A percentile compares a stretch with the other conserved stretches of the same genome.
Conservation (phyloP, 805 yeast genomes). For the Jamesozyma spencerorum region DNA sequence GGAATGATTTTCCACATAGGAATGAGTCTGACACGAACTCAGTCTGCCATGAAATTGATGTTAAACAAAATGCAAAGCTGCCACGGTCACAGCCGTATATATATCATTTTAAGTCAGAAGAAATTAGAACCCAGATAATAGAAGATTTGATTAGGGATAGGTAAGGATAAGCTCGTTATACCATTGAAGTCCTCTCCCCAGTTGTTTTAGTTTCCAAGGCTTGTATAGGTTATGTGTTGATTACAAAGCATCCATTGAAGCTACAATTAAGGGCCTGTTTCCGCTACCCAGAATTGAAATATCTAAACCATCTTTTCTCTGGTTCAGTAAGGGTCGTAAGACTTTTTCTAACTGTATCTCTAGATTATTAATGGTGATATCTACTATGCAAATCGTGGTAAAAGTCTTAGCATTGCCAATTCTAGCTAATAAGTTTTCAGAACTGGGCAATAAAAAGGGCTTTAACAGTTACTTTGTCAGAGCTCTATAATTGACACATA, state of each 20-base stretch:
- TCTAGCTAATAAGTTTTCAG: conserved; percentile 2
- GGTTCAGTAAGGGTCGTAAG: too few species aligned
- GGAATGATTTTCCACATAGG: not conserved
- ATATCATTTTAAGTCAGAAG: conserved; percentile 7
- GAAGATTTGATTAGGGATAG: conserved; percentile 8
- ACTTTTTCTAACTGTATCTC: too few species aligned
- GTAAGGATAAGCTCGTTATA: conserved; percentile 4
- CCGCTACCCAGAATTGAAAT: conserved; percentile 7
- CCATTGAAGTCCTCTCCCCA: conserved; percentile 12
- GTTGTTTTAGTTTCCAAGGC: conserved; percentile 11
- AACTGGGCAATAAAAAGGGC: conserved; percentile 7
- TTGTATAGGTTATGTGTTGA: conserved; percentile 8
- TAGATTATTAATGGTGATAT: too few species aligned
- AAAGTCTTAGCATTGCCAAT: conserved; percentile 4
- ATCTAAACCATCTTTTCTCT: too few species aligned
- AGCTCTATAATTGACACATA: conserved; percentile 8
- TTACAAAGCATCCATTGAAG: conserved; percentile 5
- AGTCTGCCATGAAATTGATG: conserved; percentile 4
- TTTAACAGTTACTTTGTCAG: conserved; percentile 6
- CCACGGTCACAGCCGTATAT: not conserved
- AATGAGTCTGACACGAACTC: not conserved
- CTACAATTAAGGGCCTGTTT: conserved; percentile 8
- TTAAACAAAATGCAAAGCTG: conserved; percentile 3
- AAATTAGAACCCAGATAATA: conserved; percentile 1
- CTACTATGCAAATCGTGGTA: conserved; percentile 8